A percentile compares a stretch with the other conserved stretches of the same genome.
Evolutionary conservation across 129 eudicot genomes (phyloP).

Genomic region (Tagetes patula): DNA sequence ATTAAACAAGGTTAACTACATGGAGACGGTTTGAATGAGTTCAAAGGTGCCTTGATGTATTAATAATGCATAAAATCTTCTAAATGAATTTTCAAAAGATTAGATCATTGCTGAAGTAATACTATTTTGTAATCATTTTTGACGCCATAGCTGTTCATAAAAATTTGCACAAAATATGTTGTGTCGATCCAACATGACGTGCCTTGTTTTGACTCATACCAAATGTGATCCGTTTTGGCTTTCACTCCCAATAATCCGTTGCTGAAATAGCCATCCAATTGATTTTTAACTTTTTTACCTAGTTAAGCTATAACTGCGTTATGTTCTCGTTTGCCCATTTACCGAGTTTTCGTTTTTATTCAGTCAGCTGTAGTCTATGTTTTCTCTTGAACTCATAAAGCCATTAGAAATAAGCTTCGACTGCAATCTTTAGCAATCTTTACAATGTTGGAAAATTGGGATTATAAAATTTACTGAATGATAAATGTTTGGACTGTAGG

Average conservation of each 20-base stretch:
- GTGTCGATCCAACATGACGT: neutral
- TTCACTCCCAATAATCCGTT: neutral
- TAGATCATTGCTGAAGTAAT: neutral
- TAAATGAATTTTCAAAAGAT: neutral
- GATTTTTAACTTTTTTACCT: neutral
- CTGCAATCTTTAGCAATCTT: neutral
- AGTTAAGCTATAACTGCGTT: neutral
- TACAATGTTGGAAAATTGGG: neutral
- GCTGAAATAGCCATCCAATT: neutral
- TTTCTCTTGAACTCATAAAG: neutral
- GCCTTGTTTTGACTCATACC: neutral
- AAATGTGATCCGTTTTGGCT: neutral
- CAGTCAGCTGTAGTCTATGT: neutral
- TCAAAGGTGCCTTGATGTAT: neutral
- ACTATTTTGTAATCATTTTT: neutral
- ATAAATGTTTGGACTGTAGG: conserved; percentile 14
- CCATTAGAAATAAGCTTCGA: too few relatives aligned
- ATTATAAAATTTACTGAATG: neutral
- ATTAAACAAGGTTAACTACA: neutral
- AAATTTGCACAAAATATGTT: neutral
- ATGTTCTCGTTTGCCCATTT: neutral
- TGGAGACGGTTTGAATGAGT: neutral
- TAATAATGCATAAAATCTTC: neutral
- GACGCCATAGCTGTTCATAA: neutral
- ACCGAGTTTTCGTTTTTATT: neutral